Evolutionary conservation across 192 early-diverging fungal species (phyloP), one percentile per base, ranked within the genome.

Genomic region (Entrophospora sp.): DNA sequence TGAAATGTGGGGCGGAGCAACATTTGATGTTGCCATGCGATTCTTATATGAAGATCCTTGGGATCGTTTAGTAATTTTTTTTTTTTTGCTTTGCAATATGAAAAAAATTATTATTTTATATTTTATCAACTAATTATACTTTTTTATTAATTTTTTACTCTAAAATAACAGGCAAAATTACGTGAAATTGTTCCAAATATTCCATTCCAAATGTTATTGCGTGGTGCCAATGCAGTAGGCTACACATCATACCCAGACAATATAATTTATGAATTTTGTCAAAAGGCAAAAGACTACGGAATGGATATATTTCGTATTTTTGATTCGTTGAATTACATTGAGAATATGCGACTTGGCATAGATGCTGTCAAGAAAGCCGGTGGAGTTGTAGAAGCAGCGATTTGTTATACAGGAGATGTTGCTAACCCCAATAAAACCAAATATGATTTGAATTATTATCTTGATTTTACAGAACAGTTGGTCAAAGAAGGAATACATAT

Each of bases 221-320:
- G 95, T 73, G 95, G 95, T 49, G 95, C 95, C 44, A 98, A 98
- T 61, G 95, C 94, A 30, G 95, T 98, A 24, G 95, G 95, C 20
- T 96, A 96, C 79, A 97, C 93, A 40, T 90, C 88, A 46, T 98
- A 98, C 70, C 95, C 95, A 4, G 95, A 98, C 78, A 96, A 98
- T 67, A 87, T 98, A 35, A 87, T 98, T 22, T 95, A 93, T 68
- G 94, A 93, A 66, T 98, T 98, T 78, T 95, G 93, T 77, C 87
- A 84, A 72, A 91, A 89, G 71, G 95, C 95, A 56, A 82, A 83
- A 64, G 76, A 87, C 67, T 76, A 87, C 61, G 95, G 95, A 59
- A 89, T 98, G 72, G 95, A 98, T 72, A 83, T 98, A 42, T 98
- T 98, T 87, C 89, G 95, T 70, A 91, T 98, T 45, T 98, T 98